These are phyloP conservation scores for Parastagonospora avenae DNA, from an alignment of 2,329 filamentous ascomycete species.

Conservation along the genomic window DNA sequence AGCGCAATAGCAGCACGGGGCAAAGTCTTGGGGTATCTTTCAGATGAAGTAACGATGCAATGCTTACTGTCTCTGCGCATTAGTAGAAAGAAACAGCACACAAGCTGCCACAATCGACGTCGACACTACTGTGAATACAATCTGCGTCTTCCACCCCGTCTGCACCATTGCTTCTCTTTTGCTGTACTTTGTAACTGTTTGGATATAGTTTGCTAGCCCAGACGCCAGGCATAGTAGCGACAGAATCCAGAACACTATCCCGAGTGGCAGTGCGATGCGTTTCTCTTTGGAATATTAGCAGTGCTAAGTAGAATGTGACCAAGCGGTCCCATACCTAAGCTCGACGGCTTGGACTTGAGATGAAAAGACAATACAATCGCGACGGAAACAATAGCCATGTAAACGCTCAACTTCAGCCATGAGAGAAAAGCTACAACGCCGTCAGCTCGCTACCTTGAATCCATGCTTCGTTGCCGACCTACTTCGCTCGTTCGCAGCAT, in stretches of 20 bases:
- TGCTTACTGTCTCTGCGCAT: slow-evolving; percentile 33
- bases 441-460: slow-evolving; percentile 7
- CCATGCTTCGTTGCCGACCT: slow-evolving; percentile 10
- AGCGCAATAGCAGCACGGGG: neutral
- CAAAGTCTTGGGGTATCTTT: slow-evolving; percentile 3
- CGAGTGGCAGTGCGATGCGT: slow-evolving; percentile 80
- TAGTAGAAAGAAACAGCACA: slow-evolving; percentile 48
- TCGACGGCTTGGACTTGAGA: slow-evolving; percentile 70
- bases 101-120: slow-evolving; percentile 49
- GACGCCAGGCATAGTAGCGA: slow-evolving; percentile 75
- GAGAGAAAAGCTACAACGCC: slow-evolving; percentile 72
- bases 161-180: slow-evolving; percentile 82
- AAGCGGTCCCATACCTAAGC: slow-evolving; percentile 18
- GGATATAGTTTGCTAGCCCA: slow-evolving; percentile 86
- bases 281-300: slow-evolving; percentile 61
- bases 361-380: slow-evolving; percentile 95
- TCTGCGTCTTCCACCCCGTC: slow-evolving; percentile 89
- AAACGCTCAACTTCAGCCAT: slow-evolving; percentile 85
- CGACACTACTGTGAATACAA: slow-evolving; percentile 60
- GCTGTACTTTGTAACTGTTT: slow-evolving; percentile 80
- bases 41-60: slow-evolving; percentile 3
- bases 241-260: slow-evolving; percentile 85
- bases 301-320: neutral
- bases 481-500: slow-evolving; percentile 79
- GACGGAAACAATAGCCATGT: slow-evolving; percentile 86